phyloP scores from a whole-genome alignment of 176 grass and related monocot genomes.

The Phoenix dactylifera region DNA sequence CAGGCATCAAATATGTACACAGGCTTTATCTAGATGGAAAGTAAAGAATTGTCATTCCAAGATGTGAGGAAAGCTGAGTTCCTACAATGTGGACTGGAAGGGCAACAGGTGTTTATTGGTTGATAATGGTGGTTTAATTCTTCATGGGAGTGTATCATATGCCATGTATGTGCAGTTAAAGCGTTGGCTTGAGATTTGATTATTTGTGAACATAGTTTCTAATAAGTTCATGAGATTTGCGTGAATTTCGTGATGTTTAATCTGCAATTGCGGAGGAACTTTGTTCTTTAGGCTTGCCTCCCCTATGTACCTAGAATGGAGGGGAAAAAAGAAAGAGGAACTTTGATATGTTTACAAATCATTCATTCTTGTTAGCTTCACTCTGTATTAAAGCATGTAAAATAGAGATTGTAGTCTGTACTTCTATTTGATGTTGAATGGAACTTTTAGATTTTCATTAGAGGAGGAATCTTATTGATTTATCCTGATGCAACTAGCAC shows the following conservation, averaged over 20 bases:
- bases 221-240: background rate
- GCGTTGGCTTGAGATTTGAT: slow-evolving; percentile 1
- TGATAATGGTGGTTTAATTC: slow-evolving; percentile 5
- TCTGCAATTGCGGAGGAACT: background rate
- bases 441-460: no score
- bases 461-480: no score
- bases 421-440: no score
- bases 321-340: no score
- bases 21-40: slow-evolving; percentile 44
- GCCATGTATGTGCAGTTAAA: slow-evolving; percentile 2
- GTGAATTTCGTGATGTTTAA: background rate
- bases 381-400: no score
- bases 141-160: background rate
- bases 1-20: slow-evolving; percentile 38
- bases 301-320: no score
- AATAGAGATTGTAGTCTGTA: no score
- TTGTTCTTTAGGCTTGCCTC: background rate
- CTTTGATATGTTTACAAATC: no score
- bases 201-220: background rate
- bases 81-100: slow-evolving; percentile 4
- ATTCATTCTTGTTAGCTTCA: no score
- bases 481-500: no score
- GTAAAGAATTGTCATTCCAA: background rate
- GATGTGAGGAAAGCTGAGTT: background rate
- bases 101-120: slow-evolving; percentile 10